These are phyloP conservation scores for Musa beccarii DNA, from an alignment of 176 grass and related monocot genomes.

Conservation along the genomic window DNA sequence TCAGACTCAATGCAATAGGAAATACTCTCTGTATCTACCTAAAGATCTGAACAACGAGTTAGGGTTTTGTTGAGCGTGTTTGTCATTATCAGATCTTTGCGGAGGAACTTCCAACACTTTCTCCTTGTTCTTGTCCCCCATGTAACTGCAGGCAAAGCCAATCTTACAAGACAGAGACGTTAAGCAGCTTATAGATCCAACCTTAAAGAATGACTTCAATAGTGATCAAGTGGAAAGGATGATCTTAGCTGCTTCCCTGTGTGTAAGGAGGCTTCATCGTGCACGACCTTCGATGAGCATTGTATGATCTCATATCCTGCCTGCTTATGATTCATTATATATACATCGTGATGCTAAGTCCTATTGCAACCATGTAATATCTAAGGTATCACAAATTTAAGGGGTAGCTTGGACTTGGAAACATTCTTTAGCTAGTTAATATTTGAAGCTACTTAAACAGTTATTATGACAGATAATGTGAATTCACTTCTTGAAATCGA, in stretches of 20 bases:
- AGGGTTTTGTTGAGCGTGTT: not conserved
- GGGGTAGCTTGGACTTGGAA: not conserved
- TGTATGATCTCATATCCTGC: conserved; percentile 37
- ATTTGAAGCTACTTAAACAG: too few relatives aligned
- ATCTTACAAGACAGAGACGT: conserved; percentile 56
- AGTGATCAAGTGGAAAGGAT: conserved; percentile 70
- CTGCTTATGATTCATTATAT: not conserved
- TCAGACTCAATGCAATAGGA: not conserved
- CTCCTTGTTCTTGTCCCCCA: not conserved
- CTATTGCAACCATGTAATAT: not conserved
- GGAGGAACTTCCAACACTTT: not conserved
- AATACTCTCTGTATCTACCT: not conserved
- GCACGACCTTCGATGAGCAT: conserved; percentile 53
- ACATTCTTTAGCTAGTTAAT: too few relatives aligned
- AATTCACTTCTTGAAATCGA: not conserved
- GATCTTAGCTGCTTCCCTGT: conserved; percentile 50
- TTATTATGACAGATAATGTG: too few relatives aligned
- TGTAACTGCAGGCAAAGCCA: conserved; percentile 61
- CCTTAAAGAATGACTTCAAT: conserved; percentile 45
- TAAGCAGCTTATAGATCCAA: conserved; percentile 56
- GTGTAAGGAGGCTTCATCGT: conserved; percentile 46
- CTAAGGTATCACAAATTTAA: not conserved
- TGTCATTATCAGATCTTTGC: not conserved
- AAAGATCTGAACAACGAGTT: conserved; percentile 4
- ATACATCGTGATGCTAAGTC: not conserved